Evolutionary conservation across 2,329 filamentous ascomycete genomes (phyloP).

Genomic region (Trichoderma sp.): DNA sequence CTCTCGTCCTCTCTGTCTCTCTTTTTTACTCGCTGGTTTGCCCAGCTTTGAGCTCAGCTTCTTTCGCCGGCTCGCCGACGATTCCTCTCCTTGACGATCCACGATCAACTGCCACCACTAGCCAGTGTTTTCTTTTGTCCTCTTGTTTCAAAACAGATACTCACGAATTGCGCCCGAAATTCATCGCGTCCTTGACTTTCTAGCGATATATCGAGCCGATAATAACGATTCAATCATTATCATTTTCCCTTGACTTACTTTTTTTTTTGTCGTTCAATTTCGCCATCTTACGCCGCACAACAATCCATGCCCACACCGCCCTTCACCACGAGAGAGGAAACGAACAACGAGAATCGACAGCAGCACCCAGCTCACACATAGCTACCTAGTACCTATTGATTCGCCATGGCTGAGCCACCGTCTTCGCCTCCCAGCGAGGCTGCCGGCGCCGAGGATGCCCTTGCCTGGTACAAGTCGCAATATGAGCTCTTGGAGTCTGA

Average conservation of each 20-base stretch:
- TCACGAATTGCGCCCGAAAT: slow-evolving; percentile 16
- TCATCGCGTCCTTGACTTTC: neutral
- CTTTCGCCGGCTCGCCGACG: slow-evolving; percentile 23
- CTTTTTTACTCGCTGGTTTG: slow-evolving; percentile 15
- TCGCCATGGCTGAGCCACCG: slow-evolving; percentile 59
- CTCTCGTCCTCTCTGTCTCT: slow-evolving; percentile 15
- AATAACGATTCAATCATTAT: slow-evolving; percentile 21
- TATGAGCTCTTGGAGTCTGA: slow-evolving; percentile 92
- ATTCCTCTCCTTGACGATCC: slow-evolving; percentile 26
- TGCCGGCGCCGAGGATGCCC: slow-evolving; percentile 68
- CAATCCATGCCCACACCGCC: slow-evolving; percentile 23
- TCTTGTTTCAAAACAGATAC: slow-evolving; percentile 18
- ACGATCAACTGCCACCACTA: slow-evolving; percentile 8
- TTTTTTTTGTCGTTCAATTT: slow-evolving; percentile 8
- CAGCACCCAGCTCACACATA: slow-evolving; percentile 10
- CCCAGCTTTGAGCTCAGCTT: slow-evolving; percentile 21
- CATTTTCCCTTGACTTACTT: neutral
- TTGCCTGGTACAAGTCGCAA: slow-evolving; percentile 93
- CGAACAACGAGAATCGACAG: slow-evolving; percentile 16
- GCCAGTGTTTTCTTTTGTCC: slow-evolving; percentile 7
- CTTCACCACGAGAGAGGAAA: slow-evolving; percentile 21
- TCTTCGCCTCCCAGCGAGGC: slow-evolving; percentile 63
- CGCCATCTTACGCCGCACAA: slow-evolving; percentile 6
- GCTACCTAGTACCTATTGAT: slow-evolving; percentile 1
- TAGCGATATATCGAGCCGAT: slow-evolving; percentile 1